Percentiles rank a stretch among this genome's conserved stretches.
Conservation (phyloP, 352 stramenopile species). For the Pythium biforme region DNA sequence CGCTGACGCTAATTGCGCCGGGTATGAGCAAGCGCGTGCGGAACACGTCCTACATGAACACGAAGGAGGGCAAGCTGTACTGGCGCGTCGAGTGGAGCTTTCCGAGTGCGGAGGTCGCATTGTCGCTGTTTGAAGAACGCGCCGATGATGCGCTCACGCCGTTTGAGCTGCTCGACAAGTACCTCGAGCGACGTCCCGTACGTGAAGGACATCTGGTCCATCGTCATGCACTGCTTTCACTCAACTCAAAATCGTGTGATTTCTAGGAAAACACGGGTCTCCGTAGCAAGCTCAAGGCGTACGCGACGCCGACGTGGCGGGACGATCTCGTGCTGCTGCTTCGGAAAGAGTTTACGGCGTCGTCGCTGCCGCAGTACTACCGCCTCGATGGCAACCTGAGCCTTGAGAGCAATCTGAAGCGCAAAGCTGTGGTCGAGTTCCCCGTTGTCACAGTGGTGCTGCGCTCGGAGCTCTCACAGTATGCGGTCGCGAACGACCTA, state of each 20-base stretch:
- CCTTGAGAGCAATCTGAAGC: conserved; percentile 73
- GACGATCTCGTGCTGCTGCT: conserved; percentile 59
- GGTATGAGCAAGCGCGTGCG: conserved; percentile 78
- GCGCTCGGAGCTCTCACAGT: conserved; percentile 43
- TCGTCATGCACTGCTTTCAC: too few species aligned
- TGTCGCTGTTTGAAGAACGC: conserved; percentile 51
- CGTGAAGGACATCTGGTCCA: too few species aligned
- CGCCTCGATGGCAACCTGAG: conserved; percentile 55
- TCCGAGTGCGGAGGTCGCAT: conserved; percentile 40
- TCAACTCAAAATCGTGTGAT: too few species aligned
- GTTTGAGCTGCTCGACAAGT: conserved; percentile 57
- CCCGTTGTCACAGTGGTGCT: conserved; percentile 66
- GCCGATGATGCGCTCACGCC: conserved; percentile 54
- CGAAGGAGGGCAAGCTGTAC: conserved; percentile 52
- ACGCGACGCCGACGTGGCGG: conserved; percentile 54
- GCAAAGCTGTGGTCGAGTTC: conserved; percentile 80
- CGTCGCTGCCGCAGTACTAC: conserved; percentile 72
- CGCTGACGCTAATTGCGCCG: conserved; percentile 65
- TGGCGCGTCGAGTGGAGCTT: conserved; percentile 85
- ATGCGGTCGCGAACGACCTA: conserved; percentile 57
- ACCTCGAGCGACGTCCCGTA: conserved; percentile 59
- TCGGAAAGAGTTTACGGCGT: conserved; percentile 74
- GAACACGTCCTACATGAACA: conserved; percentile 80
- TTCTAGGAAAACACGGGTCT: conserved; percentile 66
- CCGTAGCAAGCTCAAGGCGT: conserved; percentile 69